Evolutionary conservation across 2,329 filamentous ascomycete species (phyloP).

Genomic region (Alternaria arbusti): DNA sequence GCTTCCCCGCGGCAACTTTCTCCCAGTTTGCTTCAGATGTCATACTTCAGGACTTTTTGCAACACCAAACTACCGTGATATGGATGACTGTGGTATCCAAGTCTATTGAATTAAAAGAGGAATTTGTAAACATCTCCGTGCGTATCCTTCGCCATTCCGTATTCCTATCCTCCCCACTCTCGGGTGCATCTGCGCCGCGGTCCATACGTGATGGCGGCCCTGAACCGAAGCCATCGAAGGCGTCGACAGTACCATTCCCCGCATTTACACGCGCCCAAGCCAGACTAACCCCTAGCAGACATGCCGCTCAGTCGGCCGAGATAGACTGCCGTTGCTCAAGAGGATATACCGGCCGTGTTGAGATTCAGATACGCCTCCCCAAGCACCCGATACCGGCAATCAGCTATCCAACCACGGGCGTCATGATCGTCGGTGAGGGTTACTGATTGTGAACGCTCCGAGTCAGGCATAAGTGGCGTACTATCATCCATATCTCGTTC

Average conservation of each 20-base stretch:
- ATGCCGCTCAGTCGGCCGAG: slow-evolving; percentile 5
- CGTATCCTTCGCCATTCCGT: slow-evolving; percentile 9
- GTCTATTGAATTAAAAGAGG: not conserved
- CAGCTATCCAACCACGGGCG: slow-evolving; percentile 1
- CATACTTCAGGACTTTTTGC: slow-evolving; percentile 1
- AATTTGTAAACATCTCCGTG: not conserved
- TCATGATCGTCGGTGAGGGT: slow-evolving; percentile 11
- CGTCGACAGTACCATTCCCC: slow-evolving; percentile 9
- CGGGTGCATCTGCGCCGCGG: slow-evolving; percentile 19
- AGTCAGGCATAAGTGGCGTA: slow-evolving; percentile 19
- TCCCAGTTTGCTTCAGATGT: slow-evolving; percentile 48
- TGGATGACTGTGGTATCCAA: not conserved
- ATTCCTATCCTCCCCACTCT: slow-evolving; percentile 29
- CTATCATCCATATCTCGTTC: slow-evolving; percentile 18
- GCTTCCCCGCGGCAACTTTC: slow-evolving; percentile 52
- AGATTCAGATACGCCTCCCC: slow-evolving; percentile 4
- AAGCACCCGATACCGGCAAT: slow-evolving; percentile 19
- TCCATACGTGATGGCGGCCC: slow-evolving; percentile 7
- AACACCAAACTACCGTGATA: not conserved
- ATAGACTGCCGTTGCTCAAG: not conserved
- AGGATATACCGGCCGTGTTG: slow-evolving; percentile 10
- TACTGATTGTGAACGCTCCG: slow-evolving; percentile 15
- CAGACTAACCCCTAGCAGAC: slow-evolving; percentile 10
- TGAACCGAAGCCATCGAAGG: slow-evolving; percentile 3
- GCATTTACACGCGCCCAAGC: not conserved